These are phyloP conservation scores for Boletus patriciae DNA, from an alignment of 768 basidiomycete species.

Conservation along the genomic window DNA sequence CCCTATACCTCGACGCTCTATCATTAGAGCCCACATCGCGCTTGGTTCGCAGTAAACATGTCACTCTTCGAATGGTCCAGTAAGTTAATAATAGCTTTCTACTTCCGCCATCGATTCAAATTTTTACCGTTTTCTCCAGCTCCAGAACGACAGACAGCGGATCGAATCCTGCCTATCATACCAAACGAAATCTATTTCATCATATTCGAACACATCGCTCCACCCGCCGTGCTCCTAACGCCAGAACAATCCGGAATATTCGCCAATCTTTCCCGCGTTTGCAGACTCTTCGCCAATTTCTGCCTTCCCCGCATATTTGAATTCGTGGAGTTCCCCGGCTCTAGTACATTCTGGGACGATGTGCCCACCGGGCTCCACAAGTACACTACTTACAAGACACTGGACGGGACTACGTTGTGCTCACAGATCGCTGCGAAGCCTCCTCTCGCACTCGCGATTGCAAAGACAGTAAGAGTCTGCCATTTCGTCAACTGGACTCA, in stretches of 20 bases:
- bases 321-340: constrained; percentile 23
- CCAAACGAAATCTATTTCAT: constrained; percentile 47
- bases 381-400: neutral
- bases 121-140: constrained; percentile 14
- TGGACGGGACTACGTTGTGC: constrained; percentile 22
- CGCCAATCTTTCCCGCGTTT: constrained; percentile 39
- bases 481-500: too few relatives aligned
- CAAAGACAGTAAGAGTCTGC: constrained; percentile 32
- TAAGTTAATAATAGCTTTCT: neutral
- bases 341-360: constrained; percentile 23
- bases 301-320: constrained; percentile 43
- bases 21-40: too few relatives aligned
- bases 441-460: constrained; percentile 31
- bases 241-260: constrained; percentile 13
- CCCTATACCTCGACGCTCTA: too few relatives aligned
- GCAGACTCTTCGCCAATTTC: constrained; percentile 42
- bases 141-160: constrained; percentile 22
- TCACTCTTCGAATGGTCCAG: constrained; percentile 9
- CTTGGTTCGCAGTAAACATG: neutral
- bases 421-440: constrained; percentile 25
- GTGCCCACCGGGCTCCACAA: too few relatives aligned
- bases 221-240: constrained; percentile 10
- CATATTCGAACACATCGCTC: constrained; percentile 38
- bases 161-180: constrained; percentile 27
- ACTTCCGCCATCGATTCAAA: neutral